Evolutionary conservation across 1,284 basidiomycete species (phyloP), one percentile per base, ranked within the genome.

Genomic region (Microstroma glucosiphilum): DNA sequence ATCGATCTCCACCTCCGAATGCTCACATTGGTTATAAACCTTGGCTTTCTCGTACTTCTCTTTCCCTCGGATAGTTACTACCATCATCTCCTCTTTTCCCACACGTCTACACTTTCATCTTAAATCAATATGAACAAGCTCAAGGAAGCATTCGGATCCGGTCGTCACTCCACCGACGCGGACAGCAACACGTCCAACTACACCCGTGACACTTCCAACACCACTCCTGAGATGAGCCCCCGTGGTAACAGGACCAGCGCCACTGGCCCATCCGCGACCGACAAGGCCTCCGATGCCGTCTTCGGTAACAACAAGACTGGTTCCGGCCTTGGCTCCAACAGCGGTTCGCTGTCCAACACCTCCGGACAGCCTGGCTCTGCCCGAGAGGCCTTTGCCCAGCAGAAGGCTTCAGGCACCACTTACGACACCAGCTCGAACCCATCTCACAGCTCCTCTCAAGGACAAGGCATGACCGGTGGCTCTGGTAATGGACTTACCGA

Each of bases 61-160:
- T 4, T 37, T 37, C 30, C 30, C 30, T 37, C 30, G 30, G 30
- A 37, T 9, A 37, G 9, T 37, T 4, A 3, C 3, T 9, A 37
- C 9, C 30, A 37, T 37, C 43, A 48, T 48, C 43, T 48, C 13
- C 17, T 21, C 17, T 21, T 11, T 43, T 11, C 41, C 41, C 43
- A 21, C 21, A 48, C 43, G 13, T 21, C 4, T 12, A 48, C 17
- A 21, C 25, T 19, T 6, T 23, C 6, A 19, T 8, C 19, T 26
- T 15, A 21, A 17, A 19, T 54, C 51, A 60, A 54, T 48, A 60
- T 60, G 60, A 60, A 60, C 60, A 55, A 55, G 19, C 56, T 60
- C 55, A 60, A 60, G 43, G 57, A 60, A 37, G 60, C 54, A 11
- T 43, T 60, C 21, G 17, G 19, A 19, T 49, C 51, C 54, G 17